phyloP scores from a whole-genome alignment of 345 rosid species.

The Moricandia arvensis region DNA sequence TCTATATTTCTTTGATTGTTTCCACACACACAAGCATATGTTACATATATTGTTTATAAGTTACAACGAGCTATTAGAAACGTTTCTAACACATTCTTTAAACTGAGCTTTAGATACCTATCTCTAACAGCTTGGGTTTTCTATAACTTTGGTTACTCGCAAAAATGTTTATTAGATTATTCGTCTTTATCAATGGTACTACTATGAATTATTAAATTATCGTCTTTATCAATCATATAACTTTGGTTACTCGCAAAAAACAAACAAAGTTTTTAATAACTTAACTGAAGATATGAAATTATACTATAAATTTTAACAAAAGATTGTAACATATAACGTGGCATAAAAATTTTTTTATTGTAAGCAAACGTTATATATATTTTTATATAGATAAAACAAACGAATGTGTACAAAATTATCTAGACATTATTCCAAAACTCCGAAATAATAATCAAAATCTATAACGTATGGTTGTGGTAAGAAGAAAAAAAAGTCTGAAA shows the following conservation, averaged over 20 bases:
- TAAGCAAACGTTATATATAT: not conserved
- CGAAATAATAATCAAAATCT: conserved; percentile 17
- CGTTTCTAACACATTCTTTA: not conserved
- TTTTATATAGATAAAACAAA: not conserved
- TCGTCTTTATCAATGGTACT: not conserved
- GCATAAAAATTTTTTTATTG: not conserved
- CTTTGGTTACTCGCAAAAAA: not conserved
- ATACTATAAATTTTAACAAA: not conserved
- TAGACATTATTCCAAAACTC: conserved; percentile 21
- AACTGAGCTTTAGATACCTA: not conserved
- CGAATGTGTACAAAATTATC: conserved; percentile 24
- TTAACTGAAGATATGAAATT: not conserved
- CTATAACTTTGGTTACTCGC: too few species aligned
- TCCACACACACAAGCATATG: not conserved
- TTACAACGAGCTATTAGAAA: not conserved
- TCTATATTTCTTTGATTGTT: not conserved
- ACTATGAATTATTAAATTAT: not conserved
- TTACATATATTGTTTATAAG: not conserved
- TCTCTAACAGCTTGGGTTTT: not conserved
- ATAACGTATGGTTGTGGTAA: conserved; percentile 38
- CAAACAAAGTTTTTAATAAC: not conserved
- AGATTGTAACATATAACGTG: not conserved
- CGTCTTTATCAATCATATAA: not conserved
- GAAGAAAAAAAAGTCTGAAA: conserved; percentile 23
- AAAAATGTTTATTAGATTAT: too few species aligned